Evolutionary conservation across 139 green algal species (phyloP).

Genomic region (Chlamydomonas sphaeroides): DNA sequence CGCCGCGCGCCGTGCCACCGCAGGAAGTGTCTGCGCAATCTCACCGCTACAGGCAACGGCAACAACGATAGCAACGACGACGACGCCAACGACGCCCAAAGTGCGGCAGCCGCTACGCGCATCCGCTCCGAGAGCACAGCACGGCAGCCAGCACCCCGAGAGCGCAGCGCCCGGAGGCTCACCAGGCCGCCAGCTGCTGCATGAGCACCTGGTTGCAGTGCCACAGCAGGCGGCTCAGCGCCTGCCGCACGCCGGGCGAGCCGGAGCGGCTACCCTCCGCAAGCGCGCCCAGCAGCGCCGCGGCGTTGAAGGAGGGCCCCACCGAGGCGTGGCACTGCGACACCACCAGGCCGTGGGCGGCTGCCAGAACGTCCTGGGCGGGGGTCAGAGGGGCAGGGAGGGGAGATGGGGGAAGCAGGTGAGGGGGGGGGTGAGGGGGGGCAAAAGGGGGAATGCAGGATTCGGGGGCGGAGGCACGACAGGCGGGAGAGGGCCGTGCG

Average conservation of each 20-base stretch:
- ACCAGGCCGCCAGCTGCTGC: slow-evolving; percentile 87
- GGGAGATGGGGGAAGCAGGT: not conserved
- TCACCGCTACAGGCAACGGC: no score
- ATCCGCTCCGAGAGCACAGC: no score
- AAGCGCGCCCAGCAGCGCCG: slow-evolving; percentile 70
- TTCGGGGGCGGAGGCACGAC: no score
- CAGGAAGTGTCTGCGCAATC: no score
- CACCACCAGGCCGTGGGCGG: slow-evolving; percentile 68
- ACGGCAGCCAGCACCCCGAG: no score
- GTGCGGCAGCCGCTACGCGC: no score
- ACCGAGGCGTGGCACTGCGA: not conserved
- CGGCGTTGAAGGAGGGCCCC: slow-evolving; percentile 40
- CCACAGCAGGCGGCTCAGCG: slow-evolving; percentile 81
- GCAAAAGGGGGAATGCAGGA: no score
- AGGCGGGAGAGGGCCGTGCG: not conserved
- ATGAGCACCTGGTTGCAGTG: slow-evolving; percentile 89
- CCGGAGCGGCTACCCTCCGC: slow-evolving; percentile 60
- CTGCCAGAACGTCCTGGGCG: slow-evolving; percentile 73
- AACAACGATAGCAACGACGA: no score
- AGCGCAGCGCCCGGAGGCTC: no score
- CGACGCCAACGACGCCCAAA: no score
- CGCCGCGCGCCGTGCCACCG: no score
- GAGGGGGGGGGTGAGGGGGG: not conserved
- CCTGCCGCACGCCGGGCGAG: slow-evolving; percentile 77
- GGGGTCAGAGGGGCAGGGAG: not conserved